Evolutionary conservation across 257 asterid species (phyloP), one percentile per base, ranked within the genome.

Genomic region (Linaria vulgaris): DNA sequence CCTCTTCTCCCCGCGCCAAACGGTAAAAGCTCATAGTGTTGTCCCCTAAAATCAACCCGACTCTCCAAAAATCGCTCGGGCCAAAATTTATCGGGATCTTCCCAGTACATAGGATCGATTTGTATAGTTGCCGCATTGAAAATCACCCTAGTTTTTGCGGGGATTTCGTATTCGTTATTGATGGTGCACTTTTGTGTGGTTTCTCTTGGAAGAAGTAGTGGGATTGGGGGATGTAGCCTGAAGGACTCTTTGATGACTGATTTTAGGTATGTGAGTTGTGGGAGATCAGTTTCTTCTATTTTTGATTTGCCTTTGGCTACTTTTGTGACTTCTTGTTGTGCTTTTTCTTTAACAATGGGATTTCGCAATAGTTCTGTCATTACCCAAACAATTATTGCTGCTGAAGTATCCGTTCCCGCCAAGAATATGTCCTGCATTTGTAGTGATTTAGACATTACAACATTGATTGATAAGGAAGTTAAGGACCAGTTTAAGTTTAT

Each of bases 1-100:
- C 78, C 71, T 49, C 90, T 70, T 54, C 85, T 67, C 0, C 87
- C 87, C 5, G 73, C 77, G 1, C 85, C 90, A 59, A 83, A 83
- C 14, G 85, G 87, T n/a, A 83, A 34, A 3, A 74, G 27, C 78
- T 79, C 83, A 5, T 45, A 84, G 44, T 72, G 64, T 16, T 72
- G 64, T 9, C 87, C 87, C 65, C 51, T 69, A 9, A 47, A 81
- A 48, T 84, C 87, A 5, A 74, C 48, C 0, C 56, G 14, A 30
- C 65, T 68, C 3, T 71, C 43, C 62, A 31, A 25, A 45, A 81
- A 81, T 47, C 82, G 79, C 66, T 81, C 85, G 0, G 88, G 88
- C 44, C 24, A 37, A 56, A 81, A 76, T 1, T 56, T 51, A 2
- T 59, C 50, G 0, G 87, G 87, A 14, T 78, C 27, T 6, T 59